phyloP scores from a whole-genome alignment of 257 asterid genomes.

The Solanum dulcamara region DNA sequence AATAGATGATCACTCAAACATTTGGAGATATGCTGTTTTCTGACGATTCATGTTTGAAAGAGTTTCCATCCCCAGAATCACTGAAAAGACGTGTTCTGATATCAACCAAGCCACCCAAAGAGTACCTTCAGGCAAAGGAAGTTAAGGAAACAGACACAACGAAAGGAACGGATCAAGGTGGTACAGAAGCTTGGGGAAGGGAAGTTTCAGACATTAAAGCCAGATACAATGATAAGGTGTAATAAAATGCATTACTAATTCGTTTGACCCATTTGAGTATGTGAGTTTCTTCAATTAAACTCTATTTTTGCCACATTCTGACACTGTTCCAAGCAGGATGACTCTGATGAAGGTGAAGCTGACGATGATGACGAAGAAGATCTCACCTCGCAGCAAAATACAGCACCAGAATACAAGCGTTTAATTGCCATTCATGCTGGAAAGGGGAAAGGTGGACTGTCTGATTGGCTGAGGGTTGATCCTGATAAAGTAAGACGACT shows the following conservation, averaged over 20 bases:
- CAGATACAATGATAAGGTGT: background rate
- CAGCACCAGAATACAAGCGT: constrained; percentile 56
- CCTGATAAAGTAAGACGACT: constrained; percentile 52
- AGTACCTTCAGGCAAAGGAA: background rate
- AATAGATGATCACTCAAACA: constrained; percentile 6
- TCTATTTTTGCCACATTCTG: background rate
- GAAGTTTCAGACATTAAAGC: constrained; percentile 1
- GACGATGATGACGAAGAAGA: constrained; percentile 23
- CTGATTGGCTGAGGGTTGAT: constrained; percentile 42
- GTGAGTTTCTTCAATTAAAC: background rate
- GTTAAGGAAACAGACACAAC: background rate
- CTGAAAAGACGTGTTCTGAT: background rate
- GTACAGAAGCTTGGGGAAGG: constrained; percentile 3
- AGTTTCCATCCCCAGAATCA: background rate
- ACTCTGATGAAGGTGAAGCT: constrained; percentile 10
- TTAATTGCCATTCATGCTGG: constrained; percentile 71
- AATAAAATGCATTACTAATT: background rate
- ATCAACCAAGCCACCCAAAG: constrained; percentile 9
- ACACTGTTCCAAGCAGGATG: constrained; percentile 25
- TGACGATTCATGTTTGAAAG: background rate
- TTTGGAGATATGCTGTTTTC: constrained; percentile 9
- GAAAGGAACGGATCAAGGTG: background rate
- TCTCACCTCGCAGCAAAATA: constrained; percentile 13
- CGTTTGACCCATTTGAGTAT: background rate
- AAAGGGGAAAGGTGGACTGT: constrained; percentile 51